These are phyloP conservation scores for Pichia manshurica DNA, from an alignment of 805 yeast genomes.

Conservation along the genomic window DNA sequence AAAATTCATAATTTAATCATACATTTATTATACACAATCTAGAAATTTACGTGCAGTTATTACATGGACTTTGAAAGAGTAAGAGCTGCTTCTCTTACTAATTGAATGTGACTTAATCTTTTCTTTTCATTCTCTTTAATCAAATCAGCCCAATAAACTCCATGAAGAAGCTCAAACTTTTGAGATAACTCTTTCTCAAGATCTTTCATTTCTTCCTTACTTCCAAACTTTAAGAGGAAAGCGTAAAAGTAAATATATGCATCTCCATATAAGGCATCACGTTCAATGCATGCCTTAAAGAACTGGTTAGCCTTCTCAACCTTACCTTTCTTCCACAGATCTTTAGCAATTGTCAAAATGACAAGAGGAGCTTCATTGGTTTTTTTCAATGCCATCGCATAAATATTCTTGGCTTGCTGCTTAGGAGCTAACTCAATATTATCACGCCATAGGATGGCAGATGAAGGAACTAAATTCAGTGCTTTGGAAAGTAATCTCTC, in stretches of 20 bases:
- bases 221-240: constrained; percentile 37
- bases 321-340: constrained; percentile 63
- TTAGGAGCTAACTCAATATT: constrained; percentile 44
- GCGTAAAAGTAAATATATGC: constrained; percentile 63
- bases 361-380: constrained; percentile 59
- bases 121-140: constrained; percentile 41
- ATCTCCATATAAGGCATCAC: constrained; percentile 63
- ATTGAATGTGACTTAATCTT: constrained; percentile 17
- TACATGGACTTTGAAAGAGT: constrained; percentile 1
- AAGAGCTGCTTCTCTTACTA: constrained; percentile 18
- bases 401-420: constrained; percentile 43
- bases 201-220: constrained; percentile 31
- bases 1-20: too few species aligned
- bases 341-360: constrained; percentile 57
- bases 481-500: constrained; percentile 52
- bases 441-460: constrained; percentile 63
- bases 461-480: constrained; percentile 49
- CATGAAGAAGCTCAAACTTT: constrained; percentile 55
- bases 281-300: constrained; percentile 57
- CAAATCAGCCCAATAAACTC: constrained; percentile 52
- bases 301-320: constrained; percentile 60
- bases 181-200: constrained; percentile 33
- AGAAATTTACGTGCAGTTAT: too few species aligned
- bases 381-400: constrained; percentile 63
- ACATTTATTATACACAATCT: too few species aligned